Percentiles rank a stretch among this genome's conserved stretches.
phyloP scores from a whole-genome alignment of 768 basidiomycete species.

The Tylopilus felleus region DNA sequence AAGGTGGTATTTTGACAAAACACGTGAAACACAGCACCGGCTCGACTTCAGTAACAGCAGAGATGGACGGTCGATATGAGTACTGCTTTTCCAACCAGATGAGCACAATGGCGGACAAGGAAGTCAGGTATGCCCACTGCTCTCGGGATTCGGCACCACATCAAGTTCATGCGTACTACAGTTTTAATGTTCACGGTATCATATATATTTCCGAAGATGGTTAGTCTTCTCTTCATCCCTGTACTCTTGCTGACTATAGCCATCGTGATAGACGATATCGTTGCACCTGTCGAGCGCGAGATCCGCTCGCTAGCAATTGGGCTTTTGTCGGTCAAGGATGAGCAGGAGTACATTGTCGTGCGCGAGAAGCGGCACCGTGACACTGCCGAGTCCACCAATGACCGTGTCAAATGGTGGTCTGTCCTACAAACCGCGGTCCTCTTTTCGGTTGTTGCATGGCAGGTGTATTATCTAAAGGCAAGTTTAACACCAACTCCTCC shows the following conservation, averaged over 20 bases:
- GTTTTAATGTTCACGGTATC: conserved; percentile 98
- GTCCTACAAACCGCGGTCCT: conserved; percentile 85
- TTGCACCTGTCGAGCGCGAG: conserved; percentile 96
- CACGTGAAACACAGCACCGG: conserved; percentile 89
- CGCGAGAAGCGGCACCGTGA: conserved; percentile 91
- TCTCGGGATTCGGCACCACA: background rate
- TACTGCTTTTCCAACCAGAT: conserved; percentile 99
- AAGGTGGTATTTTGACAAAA: conserved; percentile 62
- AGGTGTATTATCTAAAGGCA: conserved; percentile 95
- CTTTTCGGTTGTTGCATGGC: conserved; percentile 92
- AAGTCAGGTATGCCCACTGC: conserved; percentile 64
- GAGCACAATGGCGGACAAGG: conserved; percentile 94
- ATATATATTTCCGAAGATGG: conserved; percentile 92
- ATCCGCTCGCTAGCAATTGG: conserved; percentile 81
- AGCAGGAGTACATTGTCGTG: conserved; percentile 97
- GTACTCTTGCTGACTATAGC: background rate
- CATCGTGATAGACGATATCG: conserved; percentile 52
- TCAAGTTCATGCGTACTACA: conserved; percentile 25
- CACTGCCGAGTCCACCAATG: conserved; percentile 90
- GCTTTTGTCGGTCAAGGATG: conserved; percentile 89
- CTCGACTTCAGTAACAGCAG: conserved; percentile 81
- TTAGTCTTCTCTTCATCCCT: conserved; percentile 27
- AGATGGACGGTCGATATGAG: conserved; percentile 82
- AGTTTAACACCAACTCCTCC: conserved; percentile 6
- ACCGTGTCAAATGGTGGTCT: conserved; percentile 99